Conservation (phyloP, 2,329 filamentous ascomycete genomes). For the Curvularia verruculosa region DNA sequence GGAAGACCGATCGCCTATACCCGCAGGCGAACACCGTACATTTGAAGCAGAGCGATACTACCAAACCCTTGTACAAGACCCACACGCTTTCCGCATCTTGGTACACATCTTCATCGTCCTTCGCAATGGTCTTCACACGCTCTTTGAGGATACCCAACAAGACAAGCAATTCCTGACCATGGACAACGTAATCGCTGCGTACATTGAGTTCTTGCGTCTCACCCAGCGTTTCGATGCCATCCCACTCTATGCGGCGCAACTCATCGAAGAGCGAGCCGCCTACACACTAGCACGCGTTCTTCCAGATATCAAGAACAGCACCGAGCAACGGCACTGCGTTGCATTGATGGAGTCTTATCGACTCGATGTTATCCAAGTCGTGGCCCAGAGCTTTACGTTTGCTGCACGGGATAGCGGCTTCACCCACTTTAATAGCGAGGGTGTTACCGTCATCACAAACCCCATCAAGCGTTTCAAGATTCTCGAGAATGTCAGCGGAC, state of each 20-base stretch:
- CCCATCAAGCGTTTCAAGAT: slow-evolving; percentile 51
- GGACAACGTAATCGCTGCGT: slow-evolving; percentile 80
- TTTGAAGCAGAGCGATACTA: slow-evolving; percentile 35
- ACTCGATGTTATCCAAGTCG: slow-evolving; percentile 74
- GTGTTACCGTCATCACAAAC: slow-evolving; percentile 29
- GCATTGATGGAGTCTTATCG: slow-evolving; percentile 75
- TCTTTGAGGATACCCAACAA: slow-evolving; percentile 18
- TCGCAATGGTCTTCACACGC: slow-evolving; percentile 52
- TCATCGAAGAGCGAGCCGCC: slow-evolving; percentile 69
- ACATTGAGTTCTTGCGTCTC: slow-evolving; percentile 78
- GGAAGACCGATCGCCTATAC: slow-evolving; percentile 26
- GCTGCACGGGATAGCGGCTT: slow-evolving; percentile 36
- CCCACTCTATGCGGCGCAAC: slow-evolving; percentile 87
- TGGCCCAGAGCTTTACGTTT: slow-evolving; percentile 69
- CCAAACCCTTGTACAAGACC: slow-evolving; percentile 47
- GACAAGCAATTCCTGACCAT: slow-evolving; percentile 51
- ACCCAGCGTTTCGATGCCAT: slow-evolving; percentile 69
- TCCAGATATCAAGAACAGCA: slow-evolving; percentile 70
- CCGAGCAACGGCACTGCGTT: slow-evolving; percentile 71
- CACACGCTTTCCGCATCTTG: slow-evolving; percentile 53
- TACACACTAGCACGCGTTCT: slow-evolving; percentile 77
- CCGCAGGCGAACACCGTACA: slow-evolving; percentile 25
- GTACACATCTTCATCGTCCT: slow-evolving; percentile 69
- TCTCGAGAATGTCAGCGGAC: slow-evolving; percentile 55
- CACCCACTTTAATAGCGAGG: slow-evolving; percentile 30